These are phyloP conservation scores for Ustilago cynodontis DNA, from an alignment of 1,284 basidiomycete genomes.

Conservation along the genomic window DNA sequence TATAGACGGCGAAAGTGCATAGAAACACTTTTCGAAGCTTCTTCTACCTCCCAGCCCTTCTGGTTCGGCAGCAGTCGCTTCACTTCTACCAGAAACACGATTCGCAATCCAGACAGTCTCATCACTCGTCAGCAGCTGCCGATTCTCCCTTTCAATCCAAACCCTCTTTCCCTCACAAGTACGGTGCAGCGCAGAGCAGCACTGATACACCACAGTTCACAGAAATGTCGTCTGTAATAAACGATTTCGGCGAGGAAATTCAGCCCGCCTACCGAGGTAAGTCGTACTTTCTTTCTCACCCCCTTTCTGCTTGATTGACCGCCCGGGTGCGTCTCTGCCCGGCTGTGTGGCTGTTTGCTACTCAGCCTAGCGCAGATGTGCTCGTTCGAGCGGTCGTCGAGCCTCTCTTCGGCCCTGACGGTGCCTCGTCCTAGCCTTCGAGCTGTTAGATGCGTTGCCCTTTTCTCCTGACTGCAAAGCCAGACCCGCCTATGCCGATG, in stretches of 20 bases:
- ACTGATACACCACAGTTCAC: constrained; percentile 7
- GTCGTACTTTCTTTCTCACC: constrained; percentile 9
- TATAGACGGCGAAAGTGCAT: constrained; percentile 22
- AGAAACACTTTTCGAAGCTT: constrained; percentile 26
- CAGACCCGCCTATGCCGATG: not conserved
- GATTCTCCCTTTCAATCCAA: not conserved
- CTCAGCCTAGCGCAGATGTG: not conserved
- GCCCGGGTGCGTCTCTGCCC: not conserved
- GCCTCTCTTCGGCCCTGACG: not conserved
- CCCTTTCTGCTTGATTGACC: not conserved
- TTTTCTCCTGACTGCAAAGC: not conserved
- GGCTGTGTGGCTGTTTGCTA: not conserved
- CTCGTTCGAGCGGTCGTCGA: too few relatives aligned
- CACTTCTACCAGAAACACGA: constrained; percentile 39
- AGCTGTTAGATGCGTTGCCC: too few relatives aligned
- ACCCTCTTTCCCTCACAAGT: not conserved
- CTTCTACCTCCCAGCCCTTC: constrained; percentile 27
- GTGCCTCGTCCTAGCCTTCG: not conserved
- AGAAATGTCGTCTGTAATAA: constrained; percentile 54
- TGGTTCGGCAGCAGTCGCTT: constrained; percentile 33
- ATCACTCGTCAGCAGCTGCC: constrained; percentile 2
- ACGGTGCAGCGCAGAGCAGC: constrained; percentile 14
- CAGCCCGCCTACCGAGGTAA: constrained; percentile 59
- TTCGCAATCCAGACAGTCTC: constrained; percentile 12
- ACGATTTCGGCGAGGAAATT: constrained; percentile 64